Base-by-base conservation (phyloP, 805 yeast species). In the Metschnikowia cubensis region DNA sequence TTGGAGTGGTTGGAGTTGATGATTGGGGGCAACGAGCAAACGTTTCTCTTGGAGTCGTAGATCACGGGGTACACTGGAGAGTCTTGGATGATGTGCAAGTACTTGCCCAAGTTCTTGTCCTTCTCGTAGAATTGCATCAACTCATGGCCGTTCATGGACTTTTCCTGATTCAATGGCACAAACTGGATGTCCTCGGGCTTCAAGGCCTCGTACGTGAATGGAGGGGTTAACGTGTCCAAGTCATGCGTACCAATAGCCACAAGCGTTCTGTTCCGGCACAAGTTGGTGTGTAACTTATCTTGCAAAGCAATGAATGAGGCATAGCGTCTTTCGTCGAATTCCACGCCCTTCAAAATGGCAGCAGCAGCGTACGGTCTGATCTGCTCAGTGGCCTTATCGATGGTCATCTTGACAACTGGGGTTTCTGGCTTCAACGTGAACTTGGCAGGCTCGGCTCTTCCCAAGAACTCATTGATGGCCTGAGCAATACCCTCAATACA, bases 191-290 rank as follows among this genome's bases (percentile, higher is more conserved):
- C 90, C 57, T 79, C 73, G 51, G 97, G 97, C 48, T 82, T 75
- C 57, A 87, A 73, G 39, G 94, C 97, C 65, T 85, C 89, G 75
- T 89, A 94, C 49, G 89, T 81, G 74, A 94, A 89, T 52, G 96
- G 95, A 25, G 88, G 87, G 36, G 79, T 67, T 58, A 92, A 72
- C 43, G 86, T 81, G 67, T 89, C 96, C 54, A 85, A 77, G 70
- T 94, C 98, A 65, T 94, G 99, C 48, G 99, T 94, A 62, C 99
- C 99, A 79, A 92, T 90, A 45, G 99, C 98, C 50, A 94, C 99
- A 60, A 94, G 80, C 33, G 96, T 85, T 80, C 99, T 88, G 72
- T 92, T 88, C 77, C 99, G 92, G 72, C 99, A 92, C 64, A 94
- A 75, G 69, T 94, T 94, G 55, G 95, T 76, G 74, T 94, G 99